Conservation (phyloP, 2,329 filamentous ascomycete species). For the Colletotrichum orbiculare region DNA sequence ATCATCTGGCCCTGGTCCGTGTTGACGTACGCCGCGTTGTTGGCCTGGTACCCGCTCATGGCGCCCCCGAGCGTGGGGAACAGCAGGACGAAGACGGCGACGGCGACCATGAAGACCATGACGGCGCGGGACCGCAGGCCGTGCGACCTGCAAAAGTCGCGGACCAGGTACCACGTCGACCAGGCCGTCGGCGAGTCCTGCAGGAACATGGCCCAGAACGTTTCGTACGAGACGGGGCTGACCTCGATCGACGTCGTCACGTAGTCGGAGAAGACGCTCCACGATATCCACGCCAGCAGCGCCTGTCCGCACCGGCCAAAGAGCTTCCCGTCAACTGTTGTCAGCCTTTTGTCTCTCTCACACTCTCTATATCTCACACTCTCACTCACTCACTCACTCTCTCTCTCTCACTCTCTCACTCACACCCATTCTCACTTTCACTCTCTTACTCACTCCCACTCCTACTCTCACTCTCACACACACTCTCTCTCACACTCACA, state of each 20-base stretch:
- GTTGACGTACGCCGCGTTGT: conserved; percentile 39
- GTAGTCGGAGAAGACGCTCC: conserved; percentile 43
- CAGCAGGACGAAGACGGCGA: conserved; percentile 40
- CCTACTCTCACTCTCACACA: too few relatives aligned
- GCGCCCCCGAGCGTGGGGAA: conserved; percentile 44
- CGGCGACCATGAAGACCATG: conserved; percentile 41
- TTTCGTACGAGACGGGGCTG: conserved; percentile 42
- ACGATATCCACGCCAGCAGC: conserved; percentile 42
- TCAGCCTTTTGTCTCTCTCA: neutral
- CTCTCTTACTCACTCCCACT: too few relatives aligned
- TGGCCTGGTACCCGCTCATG: conserved; percentile 44
- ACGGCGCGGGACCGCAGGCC: conserved; percentile 39
- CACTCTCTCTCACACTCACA: too few relatives aligned
- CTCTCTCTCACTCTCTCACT: too few relatives aligned
- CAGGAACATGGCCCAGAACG: conserved; percentile 42
- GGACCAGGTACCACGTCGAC: conserved; percentile 36
- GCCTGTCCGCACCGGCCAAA: conserved; percentile 44
- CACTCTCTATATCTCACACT: too few relatives aligned
- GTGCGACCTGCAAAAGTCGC: conserved; percentile 37
- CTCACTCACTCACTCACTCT: too few relatives aligned
- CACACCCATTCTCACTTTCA: too few relatives aligned
- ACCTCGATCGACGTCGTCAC: conserved; percentile 41
- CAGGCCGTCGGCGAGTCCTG: conserved; percentile 37
- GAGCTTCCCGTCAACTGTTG: conserved; percentile 33
- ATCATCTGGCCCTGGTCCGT: conserved; percentile 36